These are phyloP conservation scores for Acorus calamus DNA, from an alignment of 106 monocot species.

Conservation along the genomic window DNA sequence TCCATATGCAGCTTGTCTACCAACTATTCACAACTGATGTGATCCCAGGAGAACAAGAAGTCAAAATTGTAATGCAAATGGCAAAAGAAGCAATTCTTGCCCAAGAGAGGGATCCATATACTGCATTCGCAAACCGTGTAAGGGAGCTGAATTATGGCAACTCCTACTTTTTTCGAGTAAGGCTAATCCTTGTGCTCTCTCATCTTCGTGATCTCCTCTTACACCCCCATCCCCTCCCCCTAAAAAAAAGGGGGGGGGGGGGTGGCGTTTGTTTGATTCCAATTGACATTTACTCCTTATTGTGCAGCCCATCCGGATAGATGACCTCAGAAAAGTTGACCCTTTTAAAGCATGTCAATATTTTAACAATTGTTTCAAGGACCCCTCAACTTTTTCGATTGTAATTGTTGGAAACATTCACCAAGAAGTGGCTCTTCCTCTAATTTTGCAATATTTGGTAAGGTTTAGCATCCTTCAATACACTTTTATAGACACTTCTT, in stretches of 20 bases:
- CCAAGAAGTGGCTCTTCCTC: slow-evolving; percentile 55
- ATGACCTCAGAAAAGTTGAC: slow-evolving; percentile 85
- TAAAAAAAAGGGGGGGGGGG: too few species aligned
- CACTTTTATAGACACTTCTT: not conserved
- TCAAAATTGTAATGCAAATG: slow-evolving; percentile 99
- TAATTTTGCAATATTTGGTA: slow-evolving; percentile 92
- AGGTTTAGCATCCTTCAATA: slow-evolving; percentile 3
- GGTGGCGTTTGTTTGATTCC: not conserved
- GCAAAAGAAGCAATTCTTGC: slow-evolving; percentile 93
- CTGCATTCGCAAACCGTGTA: slow-evolving; percentile 86
- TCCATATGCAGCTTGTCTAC: slow-evolving; percentile 73
- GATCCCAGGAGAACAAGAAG: slow-evolving; percentile 87
- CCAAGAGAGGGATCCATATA: slow-evolving; percentile 98
- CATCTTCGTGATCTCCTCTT: not conserved
- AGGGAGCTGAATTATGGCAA: slow-evolving; percentile 93
- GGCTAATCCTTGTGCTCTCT: not conserved
- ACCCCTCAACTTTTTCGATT: slow-evolving; percentile 92
- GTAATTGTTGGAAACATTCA: slow-evolving; percentile 89
- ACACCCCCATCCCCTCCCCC: too few species aligned
- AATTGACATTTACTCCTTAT: slow-evolving; percentile 9
- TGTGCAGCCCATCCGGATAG: slow-evolving; percentile 76
- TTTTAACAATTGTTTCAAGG: slow-evolving; percentile 83
- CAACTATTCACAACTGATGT: slow-evolving; percentile 91
- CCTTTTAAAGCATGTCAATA: slow-evolving; percentile 88
- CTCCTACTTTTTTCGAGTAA: slow-evolving; percentile 89